A percentile compares a stretch with the other conserved stretches of the same genome.
phyloP scores from a whole-genome alignment of 139 green algal species.

The Tetradesmus obliquus region DNA sequence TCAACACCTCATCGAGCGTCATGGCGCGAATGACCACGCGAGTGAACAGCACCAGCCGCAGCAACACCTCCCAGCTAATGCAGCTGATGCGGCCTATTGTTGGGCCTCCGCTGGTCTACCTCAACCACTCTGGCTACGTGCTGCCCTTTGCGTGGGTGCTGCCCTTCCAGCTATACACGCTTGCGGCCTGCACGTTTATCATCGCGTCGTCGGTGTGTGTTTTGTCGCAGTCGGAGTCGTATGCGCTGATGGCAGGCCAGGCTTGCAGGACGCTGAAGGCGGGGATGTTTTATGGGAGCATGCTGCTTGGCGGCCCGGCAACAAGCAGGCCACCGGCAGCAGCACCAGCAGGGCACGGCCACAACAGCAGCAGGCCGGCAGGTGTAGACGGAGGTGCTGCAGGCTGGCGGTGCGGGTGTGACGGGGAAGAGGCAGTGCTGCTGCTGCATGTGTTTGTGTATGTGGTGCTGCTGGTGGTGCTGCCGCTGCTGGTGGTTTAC shows the following conservation, averaged over 20 bases:
- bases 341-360: background rate
- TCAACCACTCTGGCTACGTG: background rate
- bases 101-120: background rate
- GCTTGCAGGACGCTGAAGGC: background rate
- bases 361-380: background rate
- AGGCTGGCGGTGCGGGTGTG: background rate
- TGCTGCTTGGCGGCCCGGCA: background rate
- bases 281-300: background rate
- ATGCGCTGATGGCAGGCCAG: background rate
- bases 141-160: background rate
- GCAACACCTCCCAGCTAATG: background rate
- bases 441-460: background rate
- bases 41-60: background rate
- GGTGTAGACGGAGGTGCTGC: background rate
- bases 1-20: background rate
- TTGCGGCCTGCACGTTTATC: background rate
- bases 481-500: background rate
- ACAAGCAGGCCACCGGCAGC: too few relatives aligned
- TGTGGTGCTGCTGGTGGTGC: background rate
- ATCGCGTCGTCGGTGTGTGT: background rate
- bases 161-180: background rate
- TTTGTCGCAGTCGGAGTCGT: background rate
- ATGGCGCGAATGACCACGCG: background rate
- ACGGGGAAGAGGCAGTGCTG: background rate
- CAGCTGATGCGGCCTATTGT: background rate